Percentiles rank a stretch among this genome's conserved stretches.
These are phyloP conservation scores for Globisporangium iwayamae DNA, from an alignment of 352 stramenopile genomes.

Conservation along the genomic window DNA sequence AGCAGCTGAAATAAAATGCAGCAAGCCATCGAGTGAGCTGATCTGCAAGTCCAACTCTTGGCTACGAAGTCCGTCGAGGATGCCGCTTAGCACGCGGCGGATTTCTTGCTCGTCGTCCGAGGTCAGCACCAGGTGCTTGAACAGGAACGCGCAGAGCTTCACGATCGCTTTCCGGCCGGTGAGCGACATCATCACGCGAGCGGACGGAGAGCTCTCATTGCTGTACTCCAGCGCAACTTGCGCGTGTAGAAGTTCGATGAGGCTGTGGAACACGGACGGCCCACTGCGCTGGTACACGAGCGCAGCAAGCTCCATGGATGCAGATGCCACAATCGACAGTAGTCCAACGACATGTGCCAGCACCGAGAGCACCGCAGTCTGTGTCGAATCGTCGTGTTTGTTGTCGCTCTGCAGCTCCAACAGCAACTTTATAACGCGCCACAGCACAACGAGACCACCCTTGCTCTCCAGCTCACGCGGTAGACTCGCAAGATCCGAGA, in stretches of 20 bases:
- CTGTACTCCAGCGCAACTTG: conserved; percentile 58
- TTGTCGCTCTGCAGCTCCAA: conserved; percentile 22
- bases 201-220: conserved; percentile 9
- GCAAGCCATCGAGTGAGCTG: conserved; percentile 61
- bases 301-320: conserved; percentile 46
- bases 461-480: conserved; percentile 53
- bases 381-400: conserved; percentile 3
- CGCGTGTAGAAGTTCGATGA: conserved; percentile 42
- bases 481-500: conserved; percentile 46
- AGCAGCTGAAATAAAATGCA: conserved; percentile 69
- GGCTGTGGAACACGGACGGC: conserved; percentile 13
- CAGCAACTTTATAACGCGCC: conserved; percentile 36
- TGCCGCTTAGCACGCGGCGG: conserved; percentile 46
- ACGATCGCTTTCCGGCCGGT: conserved; percentile 56
- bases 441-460: conserved; percentile 53
- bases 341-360: conserved; percentile 46
- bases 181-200: conserved; percentile 26
- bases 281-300: conserved; percentile 25
- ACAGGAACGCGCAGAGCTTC: conserved; percentile 69
- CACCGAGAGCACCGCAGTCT: conserved; percentile 25
- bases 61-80: conserved; percentile 73
- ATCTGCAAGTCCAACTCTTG: conserved; percentile 62
- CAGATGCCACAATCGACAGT: conserved; percentile 53
- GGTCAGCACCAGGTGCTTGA: conserved; percentile 64
- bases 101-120: conserved; percentile 42